These are phyloP conservation scores for Rhodotorula mucilaginosa DNA, from an alignment of 1,284 basidiomycete genomes.

Conservation along the genomic window DNA sequence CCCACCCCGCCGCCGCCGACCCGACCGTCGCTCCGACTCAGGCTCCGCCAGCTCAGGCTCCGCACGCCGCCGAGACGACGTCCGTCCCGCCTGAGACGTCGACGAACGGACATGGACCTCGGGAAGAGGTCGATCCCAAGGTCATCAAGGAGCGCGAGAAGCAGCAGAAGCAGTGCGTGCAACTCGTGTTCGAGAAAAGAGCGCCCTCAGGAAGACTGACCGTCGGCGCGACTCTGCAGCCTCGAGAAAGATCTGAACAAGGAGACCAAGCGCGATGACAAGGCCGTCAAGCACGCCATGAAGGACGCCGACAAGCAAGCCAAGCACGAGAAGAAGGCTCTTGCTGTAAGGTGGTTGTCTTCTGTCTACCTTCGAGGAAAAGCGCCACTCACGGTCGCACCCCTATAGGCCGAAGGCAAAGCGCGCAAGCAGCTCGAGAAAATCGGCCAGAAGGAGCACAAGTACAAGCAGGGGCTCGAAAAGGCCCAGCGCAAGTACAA, in stretches of 20 bases:
- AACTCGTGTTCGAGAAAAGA: neutral
- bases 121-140: slow-evolving; percentile 1
- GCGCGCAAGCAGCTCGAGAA: slow-evolving; percentile 32
- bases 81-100: slow-evolving; percentile 3
- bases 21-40: neutral
- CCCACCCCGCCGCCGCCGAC: neutral
- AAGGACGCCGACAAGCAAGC: slow-evolving; percentile 19
- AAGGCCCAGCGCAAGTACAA: slow-evolving; percentile 27
- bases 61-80: neutral
- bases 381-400: no score
- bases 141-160: slow-evolving; percentile 29
- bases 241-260: slow-evolving; percentile 29
- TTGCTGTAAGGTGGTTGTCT: slow-evolving; percentile 17
- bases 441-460: slow-evolving; percentile 25
- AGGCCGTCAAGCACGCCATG: slow-evolving; percentile 17
- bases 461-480: slow-evolving; percentile 18
- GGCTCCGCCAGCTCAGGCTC: neutral
- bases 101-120: neutral
- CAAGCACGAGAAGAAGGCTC: slow-evolving; percentile 32
- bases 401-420: slow-evolving; percentile 25
- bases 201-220: neutral
- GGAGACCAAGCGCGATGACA: slow-evolving; percentile 30
- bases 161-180: slow-evolving; percentile 30
- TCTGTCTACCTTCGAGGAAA: neutral
- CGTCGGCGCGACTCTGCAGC: neutral